Evolutionary conservation across 139 green algal species (phyloP), one percentile per base, ranked within the genome.

Genomic region (Diplosphaera chodatii): DNA sequence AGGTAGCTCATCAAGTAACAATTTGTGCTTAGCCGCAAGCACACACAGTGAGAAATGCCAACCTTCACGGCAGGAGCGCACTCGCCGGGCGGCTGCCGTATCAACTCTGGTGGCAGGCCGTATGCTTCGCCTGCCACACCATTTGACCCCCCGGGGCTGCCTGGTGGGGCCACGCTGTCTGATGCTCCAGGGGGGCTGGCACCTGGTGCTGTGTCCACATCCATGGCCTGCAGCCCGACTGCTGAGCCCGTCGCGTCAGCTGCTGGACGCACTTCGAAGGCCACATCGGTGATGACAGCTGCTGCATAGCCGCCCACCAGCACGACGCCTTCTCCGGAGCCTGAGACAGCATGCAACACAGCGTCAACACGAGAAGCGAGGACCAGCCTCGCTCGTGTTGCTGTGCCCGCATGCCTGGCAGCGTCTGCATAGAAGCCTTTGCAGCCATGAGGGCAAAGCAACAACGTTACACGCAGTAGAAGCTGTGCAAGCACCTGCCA

Each of bases 51-150:
- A 48, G 10, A 28, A 23, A 4, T 8, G 55, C 33, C 0, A 18
- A 69, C 74, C 69, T 75, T 56, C n/a, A 79, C 16, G 23, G 34
- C 21, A 6, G 74, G 67, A n/a, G 68, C 66, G 10, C 55, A 70
- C 3, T 34, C 18, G 2, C 33, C 56, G 28, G 70, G 64, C 29
- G 74, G 72, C 32, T 64, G 22, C 22, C 41, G 23, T 21, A 27
- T 65, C 30, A 77, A 30, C n/a, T 73, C 67, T 28, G 72, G 40
- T 40, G 72, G 64, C 23, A 73, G 28, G 22, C 63, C 29, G 30
- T 30, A 28, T 6, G 55, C 32, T 32, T 66, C 30, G 31, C 27
- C 16, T 23, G 34, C 41, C 22, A 18, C 18, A 13, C 22, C 22
- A 33, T 25, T 3, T 64, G 20, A 18, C n/a, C 23, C n/a, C 1